Conservation (phyloP, 805 yeast species). For the Candida arabinofermentans region DNA sequence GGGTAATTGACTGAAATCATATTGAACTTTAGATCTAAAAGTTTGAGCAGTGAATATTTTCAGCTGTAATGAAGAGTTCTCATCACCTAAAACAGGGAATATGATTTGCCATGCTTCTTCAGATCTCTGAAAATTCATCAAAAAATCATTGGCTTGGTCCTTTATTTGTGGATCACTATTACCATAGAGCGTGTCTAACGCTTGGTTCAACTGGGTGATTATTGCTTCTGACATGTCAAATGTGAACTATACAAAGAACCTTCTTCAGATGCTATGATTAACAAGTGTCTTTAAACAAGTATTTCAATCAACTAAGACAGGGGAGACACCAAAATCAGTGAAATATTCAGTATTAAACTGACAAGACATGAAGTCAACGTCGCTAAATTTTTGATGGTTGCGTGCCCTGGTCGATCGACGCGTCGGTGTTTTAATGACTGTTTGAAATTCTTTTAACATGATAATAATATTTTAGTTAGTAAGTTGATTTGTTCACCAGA, state of each 20-base stretch:
- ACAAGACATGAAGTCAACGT: not conserved
- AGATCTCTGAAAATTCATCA: slow-evolving; percentile 82
- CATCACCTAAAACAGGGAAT: slow-evolving; percentile 46
- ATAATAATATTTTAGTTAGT: no score
- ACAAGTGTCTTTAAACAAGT: no score
- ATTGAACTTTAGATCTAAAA: slow-evolving; percentile 74
- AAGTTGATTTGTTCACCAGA: no score
- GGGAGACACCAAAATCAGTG: no score
- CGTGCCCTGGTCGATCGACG: not conserved
- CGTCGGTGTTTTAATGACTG: no score
- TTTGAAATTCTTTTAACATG: no score
- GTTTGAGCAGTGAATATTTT: slow-evolving; percentile 91
- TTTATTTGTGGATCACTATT: slow-evolving; percentile 33
- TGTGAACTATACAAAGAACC: not conserved
- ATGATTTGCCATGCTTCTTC: slow-evolving; percentile 74
- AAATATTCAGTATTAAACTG: no score
- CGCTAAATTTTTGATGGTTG: not conserved
- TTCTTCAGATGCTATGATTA: not conserved
- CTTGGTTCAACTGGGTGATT: slow-evolving; percentile 34
- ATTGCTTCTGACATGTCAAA: slow-evolving; percentile 1
- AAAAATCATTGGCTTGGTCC: slow-evolving; percentile 45
- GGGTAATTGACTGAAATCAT: slow-evolving; percentile 79
- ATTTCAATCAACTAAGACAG: no score
- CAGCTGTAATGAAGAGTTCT: slow-evolving; percentile 42
- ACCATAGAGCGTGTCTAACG: slow-evolving; percentile 43